Evolutionary conservation across 345 rosid species (phyloP).

Genomic region (Brassica incana): DNA sequence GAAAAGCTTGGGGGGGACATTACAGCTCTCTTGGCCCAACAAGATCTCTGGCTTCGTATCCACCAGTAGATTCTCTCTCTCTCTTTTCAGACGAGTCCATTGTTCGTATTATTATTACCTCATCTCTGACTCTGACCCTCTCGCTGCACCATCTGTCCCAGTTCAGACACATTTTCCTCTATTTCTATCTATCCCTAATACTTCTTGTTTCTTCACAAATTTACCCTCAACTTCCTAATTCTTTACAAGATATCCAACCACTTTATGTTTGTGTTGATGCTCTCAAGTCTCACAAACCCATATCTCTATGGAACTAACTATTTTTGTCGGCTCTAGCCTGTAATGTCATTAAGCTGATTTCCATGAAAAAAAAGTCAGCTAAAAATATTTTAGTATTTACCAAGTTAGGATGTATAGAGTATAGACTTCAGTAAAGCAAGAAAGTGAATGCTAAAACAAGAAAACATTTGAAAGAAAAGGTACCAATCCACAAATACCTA

Average conservation of each 20-base stretch:
- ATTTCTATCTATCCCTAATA: background rate
- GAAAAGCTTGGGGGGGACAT: slow-evolving; percentile 16
- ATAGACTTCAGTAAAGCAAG: background rate
- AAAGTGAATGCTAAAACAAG: slow-evolving; percentile 16
- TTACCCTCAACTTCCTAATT: slow-evolving; percentile 9
- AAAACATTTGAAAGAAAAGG: slow-evolving; percentile 23
- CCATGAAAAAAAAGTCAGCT: background rate
- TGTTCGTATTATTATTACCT: slow-evolving; percentile 27
- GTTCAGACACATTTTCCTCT: slow-evolving; percentile 11
- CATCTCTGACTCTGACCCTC: slow-evolving; percentile 39
- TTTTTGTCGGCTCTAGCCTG: background rate
- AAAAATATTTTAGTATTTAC: slow-evolving; percentile 5
- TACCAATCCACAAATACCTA: slow-evolving; percentile 18
- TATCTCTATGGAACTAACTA: slow-evolving; percentile 4
- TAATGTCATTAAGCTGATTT: background rate
- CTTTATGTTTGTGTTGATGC: background rate
- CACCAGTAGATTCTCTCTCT: slow-evolving; percentile 28
- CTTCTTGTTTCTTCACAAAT: background rate
- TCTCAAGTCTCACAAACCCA: slow-evolving; percentile 3
- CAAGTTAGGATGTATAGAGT: slow-evolving; percentile 2
- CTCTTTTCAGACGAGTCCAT: slow-evolving; percentile 22
- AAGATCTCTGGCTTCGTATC: slow-evolving; percentile 32
- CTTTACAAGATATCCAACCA: background rate
- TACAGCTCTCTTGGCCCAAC: slow-evolving; percentile 33
- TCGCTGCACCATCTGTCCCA: slow-evolving; percentile 37